Base-by-base conservation (phyloP, 2,329 filamentous ascomycete species). In the Exophiala oligosperma region DNA sequence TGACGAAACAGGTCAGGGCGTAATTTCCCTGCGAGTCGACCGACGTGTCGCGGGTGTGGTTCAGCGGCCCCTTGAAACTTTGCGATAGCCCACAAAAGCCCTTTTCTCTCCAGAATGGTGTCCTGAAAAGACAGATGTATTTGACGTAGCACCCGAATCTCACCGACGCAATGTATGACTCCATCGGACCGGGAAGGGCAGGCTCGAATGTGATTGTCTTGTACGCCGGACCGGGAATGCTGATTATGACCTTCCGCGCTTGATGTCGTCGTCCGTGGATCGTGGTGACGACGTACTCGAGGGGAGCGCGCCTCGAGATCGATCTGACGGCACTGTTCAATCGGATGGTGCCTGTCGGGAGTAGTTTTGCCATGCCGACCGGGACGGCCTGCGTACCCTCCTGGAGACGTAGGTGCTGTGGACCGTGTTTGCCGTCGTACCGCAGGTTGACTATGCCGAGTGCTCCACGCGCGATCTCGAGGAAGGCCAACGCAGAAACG, bases 401-500 rank as follows among this genome's bases (percentile, higher is more conserved):
- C 2, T 73, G 71, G 14, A 81, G 63, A 1, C 81, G 74, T 3
- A 84, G 71, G 61, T 81, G 75, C 62, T 84, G 80, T 0, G 77
- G 82, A 3, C 82, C 83, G 41, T 75, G 64, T 56, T 80, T 78
- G n/a, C 71, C 64, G 61, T 84, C 82, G 0, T 80, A 81, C 0
- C 79, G 73, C 74, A 84, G 80, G 37, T 76, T 70, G 54, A 80
- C 56, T 1, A 84, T 69, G 0, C 83, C 82, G 3, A 76, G 76
- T 2, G 79, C 79, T 5, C 73, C 75, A 59, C 76, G 78, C 72
- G 77, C 79, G 69, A 84, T 84, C 64, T 82, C 74, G 12, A 85
- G 71, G 61, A 84, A 82, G 64, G 72, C 84, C 1, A 81, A 66
- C 0, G 81, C 81, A 3, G 75, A 78, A 3, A 83, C 64, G 4